Evolutionary conservation across 2,329 filamentous ascomycete species (phyloP).

Genomic region (Aureobasidium sp.): DNA sequence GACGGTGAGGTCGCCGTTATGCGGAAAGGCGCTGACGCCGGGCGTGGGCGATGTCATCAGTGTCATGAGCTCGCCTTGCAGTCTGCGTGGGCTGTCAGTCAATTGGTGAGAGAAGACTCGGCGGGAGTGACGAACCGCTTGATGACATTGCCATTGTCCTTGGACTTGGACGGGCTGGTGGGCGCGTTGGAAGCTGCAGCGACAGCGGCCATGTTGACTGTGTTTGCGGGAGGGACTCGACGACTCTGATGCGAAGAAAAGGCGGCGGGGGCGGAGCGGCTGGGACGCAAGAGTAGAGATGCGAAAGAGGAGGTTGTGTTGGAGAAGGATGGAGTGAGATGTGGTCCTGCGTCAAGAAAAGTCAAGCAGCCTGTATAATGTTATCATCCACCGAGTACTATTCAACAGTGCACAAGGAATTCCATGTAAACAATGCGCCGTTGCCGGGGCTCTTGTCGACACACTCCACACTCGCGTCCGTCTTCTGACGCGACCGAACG

Average conservation of each 20-base stretch:
- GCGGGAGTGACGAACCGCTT: constrained; percentile 34
- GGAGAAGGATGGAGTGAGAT: not conserved
- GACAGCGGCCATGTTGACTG: constrained; percentile 23
- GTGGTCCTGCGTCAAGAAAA: not conserved
- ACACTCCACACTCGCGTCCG: not conserved
- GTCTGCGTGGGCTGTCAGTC: constrained; percentile 43
- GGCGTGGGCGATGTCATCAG: constrained; percentile 93
- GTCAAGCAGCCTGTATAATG: not conserved
- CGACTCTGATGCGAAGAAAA: not conserved
- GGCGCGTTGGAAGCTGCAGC: constrained; percentile 23
- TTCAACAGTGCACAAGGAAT: not conserved
- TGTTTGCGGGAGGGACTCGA: not conserved
- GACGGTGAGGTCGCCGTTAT: constrained; percentile 79
- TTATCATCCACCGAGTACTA: not conserved
- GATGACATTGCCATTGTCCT: constrained; percentile 37
- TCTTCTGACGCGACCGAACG: not conserved
- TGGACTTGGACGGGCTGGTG: constrained; percentile 25
- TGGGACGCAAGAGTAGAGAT: not conserved
- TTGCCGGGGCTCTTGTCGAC: not conserved
- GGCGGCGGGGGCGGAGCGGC: not conserved
- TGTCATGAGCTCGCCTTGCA: constrained; percentile 97
- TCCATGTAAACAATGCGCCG: constrained; percentile 5
- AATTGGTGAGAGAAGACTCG: not conserved
- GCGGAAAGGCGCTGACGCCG: constrained; percentile 90
- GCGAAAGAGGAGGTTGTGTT: not conserved